Base-by-base conservation (phyloP, 2,329 filamentous ascomycete genomes). In the Alternaria alternata region DNA sequence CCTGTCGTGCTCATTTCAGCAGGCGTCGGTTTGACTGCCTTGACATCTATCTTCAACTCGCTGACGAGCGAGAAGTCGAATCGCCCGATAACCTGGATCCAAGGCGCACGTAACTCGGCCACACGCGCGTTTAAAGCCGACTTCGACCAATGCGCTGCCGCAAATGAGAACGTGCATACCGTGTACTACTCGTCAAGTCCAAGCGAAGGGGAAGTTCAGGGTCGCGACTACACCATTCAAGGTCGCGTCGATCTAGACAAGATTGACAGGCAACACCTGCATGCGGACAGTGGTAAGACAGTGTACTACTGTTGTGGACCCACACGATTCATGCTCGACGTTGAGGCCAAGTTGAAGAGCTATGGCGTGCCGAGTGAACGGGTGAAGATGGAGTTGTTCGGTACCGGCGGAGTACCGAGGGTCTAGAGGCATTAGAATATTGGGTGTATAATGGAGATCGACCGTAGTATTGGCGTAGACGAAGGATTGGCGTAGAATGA, bases 221-320 rank as follows among this genome's bases (percentile, higher is more conserved):
- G 87, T 4, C 74, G 81, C 4, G 83, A 90, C 65, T 91, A 89
- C 74, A 79, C 89, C 58, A 82, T 87, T 66, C 78, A 80, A 8
- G 87, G 89, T 4, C 82, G 86, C 7, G 78, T 91, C 16, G 82
- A 88, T 58, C 74, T 93, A n/a, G 76, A 80, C 32, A 83, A 81
- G 55, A 73, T 92, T 38, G 83, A 86, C 63, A 74, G 78, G 24
- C 80, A 85, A 0, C 81, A 86, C 46, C 78, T 94, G n/a, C 86
- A 84, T 65, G 72, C 89, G 1, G 79, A 81, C 20, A 80, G 89
- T 66, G 51, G 76, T 1, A 78, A 78, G 43, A 83, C 91, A 0
- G 81, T 88, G 70, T 94, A 93, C 75, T 93, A 86, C 68, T 79
- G 92, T 54, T 94, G 91, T 71, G 91, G 91, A 0, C 91, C 91